Evolutionary conservation across 2,329 filamentous ascomycete species (phyloP).

Genomic region (Alternaria atra): DNA sequence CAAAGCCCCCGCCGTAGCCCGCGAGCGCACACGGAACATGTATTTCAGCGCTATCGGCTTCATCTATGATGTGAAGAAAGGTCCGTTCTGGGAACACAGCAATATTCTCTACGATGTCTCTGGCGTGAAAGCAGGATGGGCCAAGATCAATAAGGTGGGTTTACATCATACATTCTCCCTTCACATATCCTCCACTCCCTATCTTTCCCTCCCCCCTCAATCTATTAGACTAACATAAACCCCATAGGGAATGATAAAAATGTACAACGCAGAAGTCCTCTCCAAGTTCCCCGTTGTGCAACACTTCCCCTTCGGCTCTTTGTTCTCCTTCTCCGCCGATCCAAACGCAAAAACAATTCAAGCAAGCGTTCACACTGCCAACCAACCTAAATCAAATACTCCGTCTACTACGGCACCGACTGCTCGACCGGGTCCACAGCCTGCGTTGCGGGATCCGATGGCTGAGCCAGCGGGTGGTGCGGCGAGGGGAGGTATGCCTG

Average conservation of each 20-base stretch:
- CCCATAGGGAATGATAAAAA: slow-evolving; percentile 91
- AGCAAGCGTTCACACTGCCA: slow-evolving; percentile 47
- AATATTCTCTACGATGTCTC: slow-evolving; percentile 95
- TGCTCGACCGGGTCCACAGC: slow-evolving; percentile 26
- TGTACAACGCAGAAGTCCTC: slow-evolving; percentile 97
- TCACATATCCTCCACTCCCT: no score
- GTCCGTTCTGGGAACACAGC: slow-evolving; percentile 94
- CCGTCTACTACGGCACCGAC: slow-evolving; percentile 29
- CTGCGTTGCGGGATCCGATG: slow-evolving; percentile 36
- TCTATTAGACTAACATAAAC: slow-evolving; percentile 6
- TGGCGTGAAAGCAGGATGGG: slow-evolving; percentile 88
- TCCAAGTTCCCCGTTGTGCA: slow-evolving; percentile 99
- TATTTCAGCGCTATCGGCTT: slow-evolving; percentile 97
- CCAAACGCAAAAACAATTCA: slow-evolving; percentile 48
- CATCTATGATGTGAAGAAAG: slow-evolving; percentile 95
- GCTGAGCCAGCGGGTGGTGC: slow-evolving; percentile 26
- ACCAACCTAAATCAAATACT: slow-evolving; percentile 40
- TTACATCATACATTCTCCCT: not conserved
- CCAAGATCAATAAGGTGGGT: slow-evolving; percentile 81
- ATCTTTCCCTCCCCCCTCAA: no score
- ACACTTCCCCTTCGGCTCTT: slow-evolving; percentile 71
- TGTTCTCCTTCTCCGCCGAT: slow-evolving; percentile 60
- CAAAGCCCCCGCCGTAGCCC: slow-evolving; percentile 52
- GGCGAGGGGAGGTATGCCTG: slow-evolving; percentile 6
- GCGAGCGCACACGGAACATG: slow-evolving; percentile 63